Base-by-base conservation (phyloP, 495 filamentous ascomycete genomes). In the Cercophora scortea region DNA sequence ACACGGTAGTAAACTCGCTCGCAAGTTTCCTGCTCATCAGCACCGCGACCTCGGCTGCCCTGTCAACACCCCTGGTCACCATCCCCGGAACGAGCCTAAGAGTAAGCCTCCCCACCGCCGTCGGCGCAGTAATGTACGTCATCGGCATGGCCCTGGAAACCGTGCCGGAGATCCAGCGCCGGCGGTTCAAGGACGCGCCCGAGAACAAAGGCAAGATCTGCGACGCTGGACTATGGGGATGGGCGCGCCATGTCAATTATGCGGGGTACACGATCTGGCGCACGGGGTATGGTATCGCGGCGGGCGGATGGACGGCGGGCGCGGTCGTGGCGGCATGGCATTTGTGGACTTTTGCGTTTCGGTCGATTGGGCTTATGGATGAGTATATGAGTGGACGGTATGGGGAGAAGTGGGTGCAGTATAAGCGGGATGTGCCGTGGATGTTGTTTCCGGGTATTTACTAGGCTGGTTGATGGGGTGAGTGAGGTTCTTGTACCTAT, bases 231-330 rank as follows among this genome's bases (percentile, higher is more conserved):
- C 56, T 82, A 32, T 83, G 75, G 69, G 54, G 59, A 3, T 56
- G 73, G 56, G 75, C 78, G 5, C 71, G 78, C n/a, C 79, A 85
- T 51, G 69, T 79, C 59, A 84, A 84, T 43, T 84, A 84, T 55
- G 72, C 72, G 19, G 79, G 66, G 11, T 83, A 79, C 57, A 73
- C 76, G 1, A 33, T 84, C 3, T 82, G 80, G 80, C 62, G 80
- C 39, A 61, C 71, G 41, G 77, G 70, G 3, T 81, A 77, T 56
- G 71, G 73, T 13, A 48, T 83, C 55, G 72, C 69, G 1, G 64
- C 61, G 11, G 71, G 71, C 1, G 80, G 80, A 0, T 74, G 71
- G 72, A 44, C 64, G 12, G 74, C 59, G 47, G 79, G 68, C 0
- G 40, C 62, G 8, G 13, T 60, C 11, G 57, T 76, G 18, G 71